phyloP scores from a whole-genome alignment of 148 eudicot species.

The Nepenthes gracilis region DNA sequence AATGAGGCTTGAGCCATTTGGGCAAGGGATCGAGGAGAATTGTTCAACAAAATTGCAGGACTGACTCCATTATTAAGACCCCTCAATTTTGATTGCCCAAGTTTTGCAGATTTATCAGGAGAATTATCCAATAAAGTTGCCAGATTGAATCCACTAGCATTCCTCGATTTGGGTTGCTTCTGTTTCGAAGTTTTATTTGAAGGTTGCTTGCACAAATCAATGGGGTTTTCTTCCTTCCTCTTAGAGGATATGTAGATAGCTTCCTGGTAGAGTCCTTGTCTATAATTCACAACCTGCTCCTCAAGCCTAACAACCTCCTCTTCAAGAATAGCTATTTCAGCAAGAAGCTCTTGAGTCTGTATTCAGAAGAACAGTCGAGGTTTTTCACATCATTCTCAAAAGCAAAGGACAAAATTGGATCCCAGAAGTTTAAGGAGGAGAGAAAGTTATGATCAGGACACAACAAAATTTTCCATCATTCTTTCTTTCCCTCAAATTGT shows the following conservation, averaged over 20 bases:
- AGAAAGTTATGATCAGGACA: background rate
- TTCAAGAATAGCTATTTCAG: slow-evolving; percentile 84
- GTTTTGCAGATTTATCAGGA: background rate
- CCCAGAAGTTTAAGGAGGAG: background rate
- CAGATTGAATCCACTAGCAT: background rate
- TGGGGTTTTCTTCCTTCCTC: slow-evolving; percentile 20
- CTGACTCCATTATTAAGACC: background rate
- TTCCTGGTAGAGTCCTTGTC: slow-evolving; percentile 63
- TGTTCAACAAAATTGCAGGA: background rate
- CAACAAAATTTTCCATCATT: background rate
- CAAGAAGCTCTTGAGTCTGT: slow-evolving; percentile 69
- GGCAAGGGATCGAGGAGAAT: background rate
- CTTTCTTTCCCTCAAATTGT: background rate
- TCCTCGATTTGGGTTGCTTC: background rate
- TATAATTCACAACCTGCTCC: slow-evolving; percentile 52
- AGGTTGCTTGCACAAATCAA: slow-evolving; percentile 23
- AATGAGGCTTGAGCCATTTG: background rate
- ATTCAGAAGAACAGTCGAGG: background rate
- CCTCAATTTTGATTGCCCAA: background rate
- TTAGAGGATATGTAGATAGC: slow-evolving; percentile 43
- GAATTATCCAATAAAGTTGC: background rate
- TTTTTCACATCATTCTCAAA: background rate
- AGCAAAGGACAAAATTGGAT: background rate
- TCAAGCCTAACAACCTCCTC: slow-evolving; percentile 82
- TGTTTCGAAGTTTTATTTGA: slow-evolving; percentile 12